These are phyloP conservation scores for Penicillium sp. DNA, from an alignment of 2,329 filamentous ascomycete species.

Conservation along the genomic window DNA sequence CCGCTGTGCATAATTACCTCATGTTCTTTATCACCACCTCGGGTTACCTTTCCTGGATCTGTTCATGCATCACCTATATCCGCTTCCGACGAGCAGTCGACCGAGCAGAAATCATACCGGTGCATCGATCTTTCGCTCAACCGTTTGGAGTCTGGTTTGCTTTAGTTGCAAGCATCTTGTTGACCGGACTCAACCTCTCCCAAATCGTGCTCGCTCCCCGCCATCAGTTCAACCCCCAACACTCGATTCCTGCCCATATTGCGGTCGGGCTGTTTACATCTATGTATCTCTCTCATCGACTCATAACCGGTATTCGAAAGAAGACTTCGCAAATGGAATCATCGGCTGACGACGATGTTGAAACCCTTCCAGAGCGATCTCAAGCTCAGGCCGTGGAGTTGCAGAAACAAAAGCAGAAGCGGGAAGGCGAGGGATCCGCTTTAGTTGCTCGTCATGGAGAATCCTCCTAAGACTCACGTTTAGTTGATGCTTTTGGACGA, in stretches of 20 bases:
- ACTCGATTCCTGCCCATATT: slow-evolving; percentile 68
- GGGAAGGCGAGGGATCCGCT: slow-evolving; percentile 7
- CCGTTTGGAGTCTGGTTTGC: slow-evolving; percentile 69
- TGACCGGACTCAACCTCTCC: slow-evolving; percentile 72
- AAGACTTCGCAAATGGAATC: not conserved
- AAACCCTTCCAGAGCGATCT: not conserved
- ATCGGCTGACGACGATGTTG: not conserved
- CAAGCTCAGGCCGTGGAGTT: slow-evolving; percentile 4
- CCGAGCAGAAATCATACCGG: slow-evolving; percentile 49
- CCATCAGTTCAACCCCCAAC: slow-evolving; percentile 60
- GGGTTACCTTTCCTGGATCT: slow-evolving; percentile 71
- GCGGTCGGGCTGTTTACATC: slow-evolving; percentile 65
- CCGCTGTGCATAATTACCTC: slow-evolving; percentile 70
- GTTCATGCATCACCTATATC: slow-evolving; percentile 63
- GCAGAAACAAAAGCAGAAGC: not conserved
- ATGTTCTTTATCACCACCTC: slow-evolving; percentile 71
- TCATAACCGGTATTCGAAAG: slow-evolving; percentile 32
- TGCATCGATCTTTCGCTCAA: slow-evolving; percentile 59
- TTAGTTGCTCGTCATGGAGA: not conserved
- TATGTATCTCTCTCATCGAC: slow-evolving; percentile 58
- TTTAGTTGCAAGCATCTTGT: slow-evolving; percentile 58
- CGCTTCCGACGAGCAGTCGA: slow-evolving; percentile 57
- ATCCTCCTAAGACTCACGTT: not conserved
- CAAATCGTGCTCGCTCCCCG: slow-evolving; percentile 68
- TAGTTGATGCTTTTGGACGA: not conserved